phyloP scores from a whole-genome alignment of 441 rosid genomes.

The Euphorbia schlechtendalii region DNA sequence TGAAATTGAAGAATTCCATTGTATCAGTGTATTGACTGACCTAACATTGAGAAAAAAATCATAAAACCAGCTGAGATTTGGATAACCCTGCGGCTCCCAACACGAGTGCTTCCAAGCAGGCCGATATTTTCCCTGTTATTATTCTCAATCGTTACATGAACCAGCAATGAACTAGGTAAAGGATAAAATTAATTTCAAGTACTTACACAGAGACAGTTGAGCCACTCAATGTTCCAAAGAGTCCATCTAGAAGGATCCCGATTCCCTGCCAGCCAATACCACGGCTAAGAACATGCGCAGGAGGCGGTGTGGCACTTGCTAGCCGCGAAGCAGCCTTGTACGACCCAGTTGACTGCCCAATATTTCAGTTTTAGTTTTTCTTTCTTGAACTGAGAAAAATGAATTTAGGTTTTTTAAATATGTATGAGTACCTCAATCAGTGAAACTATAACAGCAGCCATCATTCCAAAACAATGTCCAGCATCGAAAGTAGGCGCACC shows the following conservation, averaged over 20 bases:
- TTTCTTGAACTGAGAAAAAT: too few relatives aligned
- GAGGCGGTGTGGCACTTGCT: slow-evolving; percentile 99
- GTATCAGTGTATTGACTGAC: slow-evolving; percentile 27
- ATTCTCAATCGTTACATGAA: slow-evolving; percentile 14
- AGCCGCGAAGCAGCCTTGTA: slow-evolving; percentile 95
- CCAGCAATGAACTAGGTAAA: background rate
- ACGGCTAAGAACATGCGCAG: slow-evolving; percentile 97
- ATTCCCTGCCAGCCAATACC: slow-evolving; percentile 99
- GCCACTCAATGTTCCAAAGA: slow-evolving; percentile 83
- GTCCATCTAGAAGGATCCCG: slow-evolving; percentile 79
- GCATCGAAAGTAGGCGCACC: slow-evolving; percentile 99
- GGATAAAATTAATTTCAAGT: background rate
- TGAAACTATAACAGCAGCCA: slow-evolving; percentile 97
- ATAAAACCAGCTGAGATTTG: slow-evolving; percentile 97
- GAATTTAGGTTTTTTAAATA: background rate
- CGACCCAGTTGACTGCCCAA: slow-evolving; percentile 86
- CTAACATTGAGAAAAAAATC: slow-evolving; percentile 96
- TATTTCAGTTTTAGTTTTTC: background rate
- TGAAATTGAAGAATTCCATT: background rate
- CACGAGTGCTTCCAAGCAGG: slow-evolving; percentile 93
- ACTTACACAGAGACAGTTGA: slow-evolving; percentile 84
- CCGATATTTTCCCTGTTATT: slow-evolving; percentile 88
- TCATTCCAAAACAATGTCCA: slow-evolving; percentile 97
- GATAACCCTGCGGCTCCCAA: slow-evolving; percentile 96
- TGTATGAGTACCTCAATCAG: slow-evolving; percentile 60